Evolutionary conservation across 2,329 filamentous ascomycete species (phyloP).

Genomic region (Nemania sp.): DNA sequence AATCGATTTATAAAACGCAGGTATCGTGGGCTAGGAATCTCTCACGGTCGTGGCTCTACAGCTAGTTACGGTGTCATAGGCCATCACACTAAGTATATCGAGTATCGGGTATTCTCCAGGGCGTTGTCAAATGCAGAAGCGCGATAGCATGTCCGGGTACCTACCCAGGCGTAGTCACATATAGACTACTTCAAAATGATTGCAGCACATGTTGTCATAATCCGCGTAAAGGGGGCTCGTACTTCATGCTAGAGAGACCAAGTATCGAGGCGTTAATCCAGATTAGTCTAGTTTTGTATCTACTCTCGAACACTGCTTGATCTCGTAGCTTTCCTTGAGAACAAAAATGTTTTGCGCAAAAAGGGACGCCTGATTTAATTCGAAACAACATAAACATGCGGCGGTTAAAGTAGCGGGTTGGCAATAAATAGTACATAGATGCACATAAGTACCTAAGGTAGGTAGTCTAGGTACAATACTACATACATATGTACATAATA

Average conservation of each 20-base stretch:
- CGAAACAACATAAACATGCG: too few relatives aligned
- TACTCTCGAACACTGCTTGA: constrained; percentile 10
- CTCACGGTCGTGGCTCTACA: not conserved
- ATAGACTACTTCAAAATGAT: not conserved
- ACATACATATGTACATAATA: too few relatives aligned
- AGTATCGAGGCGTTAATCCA: not conserved
- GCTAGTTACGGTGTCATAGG: not conserved
- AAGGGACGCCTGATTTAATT: not conserved
- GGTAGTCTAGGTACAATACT: too few relatives aligned
- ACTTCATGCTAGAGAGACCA: constrained; percentile 15
- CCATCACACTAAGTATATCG: not conserved
- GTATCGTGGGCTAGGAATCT: constrained; percentile 1
- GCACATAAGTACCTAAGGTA: too few relatives aligned
- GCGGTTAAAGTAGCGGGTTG: not conserved
- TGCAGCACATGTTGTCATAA: not conserved
- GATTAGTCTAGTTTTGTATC: constrained; percentile 18
- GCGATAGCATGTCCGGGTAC: not conserved
- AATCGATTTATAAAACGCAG: constrained; percentile 73
- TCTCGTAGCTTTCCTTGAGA: not conserved
- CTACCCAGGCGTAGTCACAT: not conserved
- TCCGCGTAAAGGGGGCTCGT: constrained; percentile 3
- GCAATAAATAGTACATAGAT: not conserved
- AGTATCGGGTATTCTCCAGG: not conserved
- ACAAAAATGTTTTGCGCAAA: not conserved
- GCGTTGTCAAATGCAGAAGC: not conserved